These are phyloP conservation scores for Nematodospora anomalae DNA, from an alignment of 1,139 yeast genomes.

Conservation along the genomic window DNA sequence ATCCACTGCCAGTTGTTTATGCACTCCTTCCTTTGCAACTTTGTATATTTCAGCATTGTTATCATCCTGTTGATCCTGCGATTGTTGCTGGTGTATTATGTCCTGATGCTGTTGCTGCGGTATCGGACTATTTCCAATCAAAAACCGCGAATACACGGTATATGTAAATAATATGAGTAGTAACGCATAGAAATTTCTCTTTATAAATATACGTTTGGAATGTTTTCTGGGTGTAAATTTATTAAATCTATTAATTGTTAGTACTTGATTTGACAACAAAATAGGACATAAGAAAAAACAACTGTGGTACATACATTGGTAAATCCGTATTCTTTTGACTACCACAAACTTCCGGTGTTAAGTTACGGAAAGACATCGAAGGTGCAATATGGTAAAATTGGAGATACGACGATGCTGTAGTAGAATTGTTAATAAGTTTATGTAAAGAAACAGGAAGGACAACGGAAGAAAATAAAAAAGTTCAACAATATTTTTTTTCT, in stretches of 20 bases:
- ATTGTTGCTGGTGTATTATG: slow-evolving; percentile 3
- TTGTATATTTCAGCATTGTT: slow-evolving; percentile 28
- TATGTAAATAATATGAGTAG: slow-evolving; percentile 11
- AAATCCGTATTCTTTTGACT: slow-evolving; percentile 42
- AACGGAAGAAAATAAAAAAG: slow-evolving; percentile 1
- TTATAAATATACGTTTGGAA: slow-evolving; percentile 14
- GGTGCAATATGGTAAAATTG: not conserved
- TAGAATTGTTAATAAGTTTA: not conserved
- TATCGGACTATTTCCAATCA: slow-evolving; percentile 6
- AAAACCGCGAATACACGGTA: slow-evolving; percentile 12
- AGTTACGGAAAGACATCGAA: slow-evolving; percentile 11
- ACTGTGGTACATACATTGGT: slow-evolving; percentile 38
- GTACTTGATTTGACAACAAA: slow-evolving; percentile 3
- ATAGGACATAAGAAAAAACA: not conserved
- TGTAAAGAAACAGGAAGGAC: not conserved
- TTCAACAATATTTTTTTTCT: too few relatives aligned
- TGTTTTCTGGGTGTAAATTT: slow-evolving; percentile 16
- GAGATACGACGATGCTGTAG: not conserved
- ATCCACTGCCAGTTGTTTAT: slow-evolving; percentile 9
- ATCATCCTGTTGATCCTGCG: slow-evolving; percentile 3
- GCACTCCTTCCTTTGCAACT: slow-evolving; percentile 42
- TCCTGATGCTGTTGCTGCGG: slow-evolving; percentile 2
- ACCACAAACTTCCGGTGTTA: slow-evolving; percentile 31
- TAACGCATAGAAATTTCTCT: slow-evolving; percentile 12
- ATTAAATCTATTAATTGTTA: slow-evolving; percentile 14